Evolutionary conservation across 306 rosid species (phyloP), one percentile per base, ranked within the genome.

Genomic region (Leucaena leucocephala): DNA sequence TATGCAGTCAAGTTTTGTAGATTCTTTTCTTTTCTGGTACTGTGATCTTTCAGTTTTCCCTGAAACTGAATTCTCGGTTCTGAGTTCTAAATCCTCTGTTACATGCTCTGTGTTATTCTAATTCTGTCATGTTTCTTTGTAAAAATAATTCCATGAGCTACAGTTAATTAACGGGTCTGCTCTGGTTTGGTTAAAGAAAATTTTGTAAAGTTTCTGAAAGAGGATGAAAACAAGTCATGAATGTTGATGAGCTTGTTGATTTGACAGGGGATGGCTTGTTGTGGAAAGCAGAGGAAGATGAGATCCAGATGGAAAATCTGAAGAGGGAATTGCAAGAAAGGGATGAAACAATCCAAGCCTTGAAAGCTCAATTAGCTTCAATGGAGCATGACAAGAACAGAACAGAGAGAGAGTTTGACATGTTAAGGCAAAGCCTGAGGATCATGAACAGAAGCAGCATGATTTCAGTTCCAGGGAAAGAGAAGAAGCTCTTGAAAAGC

Each of bases 361-460:
- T 93, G 12, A 83, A 84, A 78, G 81, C 82, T 19, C 80, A 80
- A 45, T 63, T 91, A 35, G 87, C 57, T 83, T 82, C 90, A 5
- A 76, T 86, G 88, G 93, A 85, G 87, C 79, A 86, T 50, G 96
- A 89, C 27, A 83, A 84, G 63, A 49, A 82, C 81, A 93, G 81
- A 78, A 88, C 82, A 48, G 96, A 91, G 48, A 81, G 90, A 66
- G 98, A 95, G 80, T 86, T 90, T 74, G 98, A 95, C 80, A 88
- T 95, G 79, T 78, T 95, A 68, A 95, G 89, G 88, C 99, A 95
- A 63, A 95, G 99, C 80, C 79, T 93, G 52, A 88, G 94, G 84
- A 95, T 95, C 62, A 85, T 95, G 87, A 88, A 76, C 80, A 87
- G 86, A 9, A 19, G 16, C 78, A 86, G 89, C 84, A 87, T 80